Percentiles rank a stretch among this genome's conserved stretches.
Conservation (phyloP, 192 early-diverging fungal species). For the Entophlyctis luteolus region DNA sequence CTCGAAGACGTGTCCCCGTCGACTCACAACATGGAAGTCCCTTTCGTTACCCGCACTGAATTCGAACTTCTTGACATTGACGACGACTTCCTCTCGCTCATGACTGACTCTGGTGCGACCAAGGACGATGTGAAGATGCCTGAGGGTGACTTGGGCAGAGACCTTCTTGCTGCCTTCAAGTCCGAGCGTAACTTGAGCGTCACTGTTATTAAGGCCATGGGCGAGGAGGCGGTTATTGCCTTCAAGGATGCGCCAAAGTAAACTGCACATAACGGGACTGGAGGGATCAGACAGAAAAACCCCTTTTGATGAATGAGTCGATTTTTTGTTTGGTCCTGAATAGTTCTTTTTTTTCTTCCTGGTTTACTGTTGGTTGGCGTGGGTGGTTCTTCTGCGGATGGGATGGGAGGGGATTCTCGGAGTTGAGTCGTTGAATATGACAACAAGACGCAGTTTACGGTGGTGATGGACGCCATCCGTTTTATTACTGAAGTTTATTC, state of each 20-base stretch:
- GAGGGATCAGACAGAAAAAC: too few relatives aligned
- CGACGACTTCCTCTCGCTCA: constrained; percentile 86
- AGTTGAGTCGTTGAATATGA: too few relatives aligned
- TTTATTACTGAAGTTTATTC: too few relatives aligned
- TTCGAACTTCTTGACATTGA: constrained; percentile 83
- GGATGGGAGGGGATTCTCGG: too few relatives aligned
- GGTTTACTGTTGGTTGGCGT: too few relatives aligned
- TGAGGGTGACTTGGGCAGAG: constrained; percentile 73
- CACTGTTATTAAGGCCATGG: constrained; percentile 83
- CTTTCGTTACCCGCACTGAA: constrained; percentile 84
- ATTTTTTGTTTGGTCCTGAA: too few relatives aligned
- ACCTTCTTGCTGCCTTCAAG: constrained; percentile 70
- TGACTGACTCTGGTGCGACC: constrained; percentile 69
- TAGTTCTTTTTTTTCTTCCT: too few relatives aligned
- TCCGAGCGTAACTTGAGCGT: constrained; percentile 80
- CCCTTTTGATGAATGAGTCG: too few relatives aligned
- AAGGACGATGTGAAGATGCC: constrained; percentile 98
- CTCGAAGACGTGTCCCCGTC: constrained; percentile 99
- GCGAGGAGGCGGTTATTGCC: constrained; percentile 80
- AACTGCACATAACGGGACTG: too few relatives aligned
- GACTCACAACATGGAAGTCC: constrained; percentile 99
- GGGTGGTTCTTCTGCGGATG: too few relatives aligned
- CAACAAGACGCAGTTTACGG: too few relatives aligned
- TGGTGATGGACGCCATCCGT: too few relatives aligned
- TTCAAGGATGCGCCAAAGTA: constrained; percentile 73